A percentile compares a stretch with the other conserved stretches of the same genome.
phyloP scores from a whole-genome alignment of 2,329 filamentous ascomycete genomes.

The Myrmaecium sp. region DNA sequence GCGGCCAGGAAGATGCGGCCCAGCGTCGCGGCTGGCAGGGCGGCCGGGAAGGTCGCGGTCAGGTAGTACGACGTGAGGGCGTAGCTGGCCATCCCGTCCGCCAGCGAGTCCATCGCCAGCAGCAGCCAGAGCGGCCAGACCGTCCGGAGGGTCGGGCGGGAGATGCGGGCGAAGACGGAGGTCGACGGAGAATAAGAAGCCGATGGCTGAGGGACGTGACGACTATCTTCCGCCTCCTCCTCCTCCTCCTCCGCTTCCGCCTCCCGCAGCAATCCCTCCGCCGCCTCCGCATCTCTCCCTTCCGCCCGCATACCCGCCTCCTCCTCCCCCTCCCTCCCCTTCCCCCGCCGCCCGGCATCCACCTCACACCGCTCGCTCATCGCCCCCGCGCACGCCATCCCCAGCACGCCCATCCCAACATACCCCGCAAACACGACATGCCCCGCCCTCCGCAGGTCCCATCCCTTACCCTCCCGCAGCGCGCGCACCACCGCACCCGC shows the following conservation, averaged over 20 bases:
- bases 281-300: conserved; percentile 8
- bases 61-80: conserved; percentile 39
- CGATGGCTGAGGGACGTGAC: conserved; percentile 2
- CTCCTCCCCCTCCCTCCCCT: conserved; percentile 11
- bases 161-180: conserved; percentile 35
- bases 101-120: conserved; percentile 52
- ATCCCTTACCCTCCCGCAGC: conserved; percentile 14
- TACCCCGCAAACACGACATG: conserved; percentile 27
- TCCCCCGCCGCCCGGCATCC: conserved; percentile 7
- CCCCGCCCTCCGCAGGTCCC: conserved; percentile 21
- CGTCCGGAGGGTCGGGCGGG: conserved; percentile 34
- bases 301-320: conserved; percentile 3
- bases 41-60: conserved; percentile 37
- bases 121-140: conserved; percentile 48
- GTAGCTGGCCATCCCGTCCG: conserved; percentile 47
- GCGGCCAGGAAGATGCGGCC: conserved; percentile 37
- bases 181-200: conserved; percentile 1
- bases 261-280: conserved; percentile 5
- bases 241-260: conserved; percentile 11
- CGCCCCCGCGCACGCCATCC: conserved; percentile 20
- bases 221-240: conserved; percentile 8
- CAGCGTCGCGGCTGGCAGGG: conserved; percentile 33
- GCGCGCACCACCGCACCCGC: conserved; percentile 21
- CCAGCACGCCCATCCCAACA: conserved; percentile 22
- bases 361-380: conserved; percentile 23